Percentiles rank a stretch among this genome's conserved stretches.
These are phyloP conservation scores for Ramularia collo-cygni DNA, from an alignment of 2,329 filamentous ascomycete genomes.

Conservation along the genomic window DNA sequence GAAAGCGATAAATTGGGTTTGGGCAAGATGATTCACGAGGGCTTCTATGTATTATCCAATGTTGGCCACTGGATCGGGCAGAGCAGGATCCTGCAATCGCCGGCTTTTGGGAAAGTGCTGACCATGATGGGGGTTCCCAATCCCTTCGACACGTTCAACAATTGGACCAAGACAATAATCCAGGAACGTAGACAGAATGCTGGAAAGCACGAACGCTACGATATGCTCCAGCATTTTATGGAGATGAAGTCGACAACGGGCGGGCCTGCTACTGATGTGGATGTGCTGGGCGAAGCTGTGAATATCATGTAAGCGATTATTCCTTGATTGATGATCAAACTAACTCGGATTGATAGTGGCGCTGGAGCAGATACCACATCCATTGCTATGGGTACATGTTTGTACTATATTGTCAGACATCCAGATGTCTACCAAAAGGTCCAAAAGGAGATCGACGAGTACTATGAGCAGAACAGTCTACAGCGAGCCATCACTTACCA, in stretches of 20 bases:
- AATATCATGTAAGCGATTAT: slow-evolving; percentile 8
- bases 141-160: slow-evolving; percentile 5
- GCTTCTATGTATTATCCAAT: slow-evolving; percentile 8
- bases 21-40: slow-evolving; percentile 3
- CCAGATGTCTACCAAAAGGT: slow-evolving; percentile 2
- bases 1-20: slow-evolving; percentile 10
- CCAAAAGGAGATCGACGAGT: slow-evolving; percentile 32
- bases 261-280: slow-evolving; percentile 1
- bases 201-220: slow-evolving; percentile 6
- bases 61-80: slow-evolving; percentile 13
- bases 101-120: neutral
- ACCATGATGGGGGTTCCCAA: slow-evolving; percentile 3
- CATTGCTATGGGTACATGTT: slow-evolving; percentile 6
- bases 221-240: slow-evolving; percentile 16
- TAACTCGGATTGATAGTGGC: slow-evolving; percentile 2
- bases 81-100: slow-evolving; percentile 7
- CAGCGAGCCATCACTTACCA: slow-evolving; percentile 19
- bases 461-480: slow-evolving; percentile 19
- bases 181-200: slow-evolving; percentile 1
- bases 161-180: slow-evolving; percentile 11
- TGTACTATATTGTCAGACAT: slow-evolving; percentile 8
- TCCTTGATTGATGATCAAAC: neutral
- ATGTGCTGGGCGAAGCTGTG: slow-evolving; percentile 11
- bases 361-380: slow-evolving; percentile 13
- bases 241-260: slow-evolving; percentile 7